Base-by-base conservation (phyloP, 1,284 basidiomycete genomes). In the Mycosarcoma maydis region DNA sequence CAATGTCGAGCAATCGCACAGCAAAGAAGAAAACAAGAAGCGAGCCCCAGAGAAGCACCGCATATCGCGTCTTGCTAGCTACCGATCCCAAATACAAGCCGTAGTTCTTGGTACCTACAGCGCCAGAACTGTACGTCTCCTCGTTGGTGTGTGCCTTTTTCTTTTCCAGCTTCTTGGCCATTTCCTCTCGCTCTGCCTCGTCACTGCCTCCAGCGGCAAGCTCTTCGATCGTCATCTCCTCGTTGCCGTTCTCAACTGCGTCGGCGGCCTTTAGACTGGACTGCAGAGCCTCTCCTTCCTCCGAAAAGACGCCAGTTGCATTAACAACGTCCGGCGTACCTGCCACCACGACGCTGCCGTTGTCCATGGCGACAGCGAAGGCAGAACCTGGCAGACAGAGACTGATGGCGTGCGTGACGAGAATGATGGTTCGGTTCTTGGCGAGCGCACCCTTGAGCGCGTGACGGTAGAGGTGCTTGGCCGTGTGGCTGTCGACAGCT, bases 401-500 rank as follows among this genome's bases (percentile, higher is more conserved):
- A 53, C 90, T 87, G 65, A 93, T 88, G 73, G 94, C 91, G 80
- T 95, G 92, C 0, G 92, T 93, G 32, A 94, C 91, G 5, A 95
- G 85, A 53, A 94, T 87, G 43, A 90, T 87, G 1, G 90, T 90
- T 14, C 90, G 86, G 51, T 88, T 84, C 2, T 84, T 85, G 20
- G 90, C 77, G 10, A 91, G 83, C 10, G 88, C 87, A 0, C 90
- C 90, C 14, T 84, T 83, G 33, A 91, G 81, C 10, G 90, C 84
- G 33, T 91, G 80, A 75, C 87, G 88, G n/a, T 90, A 84, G 24
- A 92, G 81, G 77, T 87, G 89, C 65, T 89, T 87, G 37, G 90
- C 90, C 2, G 91, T 92, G 76, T 93, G 91, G 83, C 92, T 91
- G 81, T 95, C 92, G 8, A 95, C 91, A 1, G 92, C 92, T 0